phyloP scores from a whole-genome alignment of 371 early-diverging fungal genomes.

The Mucor circinelloides region DNA sequence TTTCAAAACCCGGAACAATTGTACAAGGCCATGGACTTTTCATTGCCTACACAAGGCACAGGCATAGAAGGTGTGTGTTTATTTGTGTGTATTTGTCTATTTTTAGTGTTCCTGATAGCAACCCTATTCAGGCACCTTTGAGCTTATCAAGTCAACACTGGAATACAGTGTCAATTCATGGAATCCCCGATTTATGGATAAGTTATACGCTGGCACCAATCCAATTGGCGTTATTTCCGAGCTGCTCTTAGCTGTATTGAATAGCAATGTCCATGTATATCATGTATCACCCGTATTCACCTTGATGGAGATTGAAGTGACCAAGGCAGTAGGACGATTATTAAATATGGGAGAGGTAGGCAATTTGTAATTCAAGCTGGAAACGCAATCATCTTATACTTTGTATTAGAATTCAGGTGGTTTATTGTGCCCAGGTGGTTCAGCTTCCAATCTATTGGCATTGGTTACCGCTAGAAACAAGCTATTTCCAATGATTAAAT shows the following conservation, averaged over 20 bases:
- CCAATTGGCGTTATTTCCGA: constrained; percentile 83
- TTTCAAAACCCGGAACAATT: constrained; percentile 54
- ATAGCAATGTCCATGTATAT: constrained; percentile 85
- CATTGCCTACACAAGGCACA: constrained; percentile 50
- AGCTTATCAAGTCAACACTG: constrained; percentile 55
- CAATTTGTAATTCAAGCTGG: background rate
- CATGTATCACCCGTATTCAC: constrained; percentile 78
- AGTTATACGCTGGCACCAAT: constrained; percentile 81
- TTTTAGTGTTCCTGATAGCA: background rate
- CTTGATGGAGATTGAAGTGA: constrained; percentile 73
- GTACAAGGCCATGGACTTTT: constrained; percentile 55
- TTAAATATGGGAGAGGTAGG: constrained; percentile 60
- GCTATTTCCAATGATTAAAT: constrained; percentile 67
- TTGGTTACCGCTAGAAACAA: constrained; percentile 79
- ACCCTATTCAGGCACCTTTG: constrained; percentile 46
- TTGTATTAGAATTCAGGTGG: constrained; percentile 58
- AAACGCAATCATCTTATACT: background rate
- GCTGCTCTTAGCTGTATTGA: constrained; percentile 73
- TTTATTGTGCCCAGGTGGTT: constrained; percentile 81
- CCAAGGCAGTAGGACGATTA: constrained; percentile 57
- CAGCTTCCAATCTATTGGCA: constrained; percentile 80
- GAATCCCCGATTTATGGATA: constrained; percentile 85
- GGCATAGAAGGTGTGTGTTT: constrained; percentile 54
- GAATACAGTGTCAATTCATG: constrained; percentile 67
- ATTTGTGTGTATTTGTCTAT: background rate